Conservation (phyloP, 495 filamentous ascomycete species). For the Annulohypoxylon bovei region DNA sequence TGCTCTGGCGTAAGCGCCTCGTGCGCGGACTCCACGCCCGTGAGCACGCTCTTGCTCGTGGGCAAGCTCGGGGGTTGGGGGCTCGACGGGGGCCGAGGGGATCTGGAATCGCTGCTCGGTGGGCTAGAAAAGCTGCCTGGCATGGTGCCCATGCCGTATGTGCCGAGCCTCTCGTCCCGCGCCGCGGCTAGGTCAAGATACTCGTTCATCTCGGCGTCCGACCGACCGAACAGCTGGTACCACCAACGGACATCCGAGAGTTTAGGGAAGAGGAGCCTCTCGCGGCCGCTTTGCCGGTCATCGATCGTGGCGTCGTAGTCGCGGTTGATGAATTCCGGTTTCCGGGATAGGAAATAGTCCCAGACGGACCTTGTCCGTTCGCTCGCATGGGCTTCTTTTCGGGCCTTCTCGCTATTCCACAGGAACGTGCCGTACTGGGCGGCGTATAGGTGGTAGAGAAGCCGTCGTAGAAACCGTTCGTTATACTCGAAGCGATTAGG, state of each 20-base stretch:
- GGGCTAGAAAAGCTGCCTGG: conserved; percentile 22
- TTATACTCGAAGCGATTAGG: conserved; percentile 97
- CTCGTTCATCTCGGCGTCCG: conserved; percentile 93
- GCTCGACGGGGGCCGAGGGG: conserved; percentile 40
- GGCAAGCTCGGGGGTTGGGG: conserved; percentile 50
- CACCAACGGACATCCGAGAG: conserved; percentile 82
- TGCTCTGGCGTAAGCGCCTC: conserved; percentile 51
- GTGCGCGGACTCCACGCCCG: conserved; percentile 53
- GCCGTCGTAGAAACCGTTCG: conserved; percentile 87
- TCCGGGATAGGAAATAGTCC: conserved; percentile 89
- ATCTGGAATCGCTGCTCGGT: conserved; percentile 34
- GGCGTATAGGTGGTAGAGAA: conserved; percentile 94
- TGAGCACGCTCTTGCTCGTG: conserved; percentile 54
- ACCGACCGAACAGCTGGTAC: conserved; percentile 84
- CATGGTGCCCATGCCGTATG: conserved; percentile 33
- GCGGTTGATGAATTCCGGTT: conserved; percentile 80
- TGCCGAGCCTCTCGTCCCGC: conserved; percentile 41
- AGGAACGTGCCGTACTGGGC: conserved; percentile 98
- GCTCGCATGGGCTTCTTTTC: conserved; percentile 74
- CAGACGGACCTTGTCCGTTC: conserved; percentile 89
- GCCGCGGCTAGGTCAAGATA: conserved; percentile 56
- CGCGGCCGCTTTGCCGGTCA: conserved; percentile 77
- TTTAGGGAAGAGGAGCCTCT: conserved; percentile 84
- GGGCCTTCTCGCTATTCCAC: conserved; percentile 92
- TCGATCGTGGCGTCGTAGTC: conserved; percentile 82